Evolutionary conservation across 352 stramenopile genomes (phyloP), one percentile per base, ranked within the genome.

Genomic region (Phytophthora macrochlamydospora): DNA sequence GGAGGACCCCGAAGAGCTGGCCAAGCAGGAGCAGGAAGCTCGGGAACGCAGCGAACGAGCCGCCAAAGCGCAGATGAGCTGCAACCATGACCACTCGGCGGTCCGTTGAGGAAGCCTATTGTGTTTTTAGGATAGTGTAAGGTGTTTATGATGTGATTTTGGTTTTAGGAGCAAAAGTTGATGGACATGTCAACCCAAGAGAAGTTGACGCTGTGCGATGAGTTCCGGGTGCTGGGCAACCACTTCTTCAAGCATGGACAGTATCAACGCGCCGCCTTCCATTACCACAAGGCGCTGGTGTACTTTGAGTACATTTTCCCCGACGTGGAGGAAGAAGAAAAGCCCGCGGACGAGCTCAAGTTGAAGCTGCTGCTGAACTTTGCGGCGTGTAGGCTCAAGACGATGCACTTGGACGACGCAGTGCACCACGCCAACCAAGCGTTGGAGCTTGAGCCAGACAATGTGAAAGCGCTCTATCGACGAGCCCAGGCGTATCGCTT

Each of bases 291-390:
- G 52, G 85, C 87, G 40, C 75, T 95, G 24, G 78, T 94, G 46
- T 93, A 93, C 58, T 95, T 95, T 68, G 87, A 95, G 72, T 95
- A 95, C 62, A 72, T 95, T 13, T 95, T 95, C 51, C 73, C 81
- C 2, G 87, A 95, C 42, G 82, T 73, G 0, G 71, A 90, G 1
- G 71, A 59, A 2, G 87, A 94, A 32, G 76, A 90, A 48, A 35
- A 35, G 6, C 50, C 70, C 28, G 76, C 85, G 40, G 78, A 92
- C 48, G 52, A 54, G 0, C 70, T 94, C 7, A 85, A 88, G 54
- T 67, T 86, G 30, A 81, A 76, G 49, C 59, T 90, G 38, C 62
- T 93, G 62, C 72, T 94, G 31, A 95, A 95, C 62, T 92, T 92
- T 67, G 71, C 75, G 33, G 80, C 86, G 2, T 92, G 84, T 63